Evolutionary conservation across 164 flowering plant species (phyloP).

Genomic region (Cinnamomum micranthum): DNA sequence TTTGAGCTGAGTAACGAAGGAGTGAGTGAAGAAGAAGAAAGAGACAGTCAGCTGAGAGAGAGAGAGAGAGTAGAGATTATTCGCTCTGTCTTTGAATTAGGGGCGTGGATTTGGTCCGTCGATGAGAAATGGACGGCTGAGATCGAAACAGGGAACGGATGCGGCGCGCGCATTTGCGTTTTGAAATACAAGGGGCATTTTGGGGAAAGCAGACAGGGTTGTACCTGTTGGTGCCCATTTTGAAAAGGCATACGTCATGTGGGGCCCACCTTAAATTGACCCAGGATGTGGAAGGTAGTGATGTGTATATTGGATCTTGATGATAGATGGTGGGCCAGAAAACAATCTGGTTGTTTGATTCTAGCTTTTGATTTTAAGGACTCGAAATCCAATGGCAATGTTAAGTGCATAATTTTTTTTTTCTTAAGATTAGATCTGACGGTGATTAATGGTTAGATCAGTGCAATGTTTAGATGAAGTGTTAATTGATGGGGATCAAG

Average conservation of each 20-base stretch:
- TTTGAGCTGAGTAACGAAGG: not conserved
- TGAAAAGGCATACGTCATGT: not conserved
- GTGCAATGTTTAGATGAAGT: too few species aligned
- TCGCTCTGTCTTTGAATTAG: conserved; percentile 2
- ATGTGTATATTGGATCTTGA: too few species aligned
- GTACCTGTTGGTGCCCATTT: not conserved
- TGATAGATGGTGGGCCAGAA: too few species aligned
- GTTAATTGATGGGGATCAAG: too few species aligned
- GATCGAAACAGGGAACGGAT: not conserved
- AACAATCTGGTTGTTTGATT: too few species aligned
- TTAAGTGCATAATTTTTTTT: too few species aligned
- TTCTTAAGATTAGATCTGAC: too few species aligned
- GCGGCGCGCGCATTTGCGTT: conserved; percentile 6
- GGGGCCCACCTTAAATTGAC: not conserved
- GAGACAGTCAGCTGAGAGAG: not conserved
- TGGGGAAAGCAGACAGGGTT: not conserved
- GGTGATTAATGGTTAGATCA: too few species aligned
- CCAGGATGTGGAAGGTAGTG: too few species aligned
- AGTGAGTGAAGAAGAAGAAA: not conserved
- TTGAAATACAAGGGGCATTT: conserved; percentile 2
- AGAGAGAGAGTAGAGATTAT: too few species aligned
- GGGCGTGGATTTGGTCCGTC: not conserved
- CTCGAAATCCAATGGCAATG: too few species aligned
- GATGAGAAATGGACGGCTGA: conserved; percentile 1
- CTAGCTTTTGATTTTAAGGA: too few species aligned